Conservation (phyloP, 352 stramenopile genomes). For the Pseudoperonospora humuli region DNA sequence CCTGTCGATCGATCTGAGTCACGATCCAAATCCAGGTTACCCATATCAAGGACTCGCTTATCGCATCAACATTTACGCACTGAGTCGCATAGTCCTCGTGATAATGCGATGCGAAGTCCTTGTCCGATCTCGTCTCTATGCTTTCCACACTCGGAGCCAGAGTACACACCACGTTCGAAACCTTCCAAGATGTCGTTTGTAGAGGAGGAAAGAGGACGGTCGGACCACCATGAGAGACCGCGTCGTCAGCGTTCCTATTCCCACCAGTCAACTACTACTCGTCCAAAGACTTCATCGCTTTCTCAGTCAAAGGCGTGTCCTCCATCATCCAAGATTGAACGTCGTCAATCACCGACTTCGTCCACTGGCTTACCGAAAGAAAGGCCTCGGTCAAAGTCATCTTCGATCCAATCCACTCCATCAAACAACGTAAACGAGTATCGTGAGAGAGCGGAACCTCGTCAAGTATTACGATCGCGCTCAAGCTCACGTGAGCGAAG, state of each 20-base stretch:
- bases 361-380: conserved; percentile 2
- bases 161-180: conserved; percentile 9
- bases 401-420: conserved; percentile 1
- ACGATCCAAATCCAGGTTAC: not conserved
- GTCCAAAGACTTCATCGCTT: conserved; percentile 15
- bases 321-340: conserved; percentile 3
- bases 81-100: not conserved
- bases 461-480: not conserved
- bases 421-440: conserved; percentile 2
- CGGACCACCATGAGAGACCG: conserved; percentile 3
- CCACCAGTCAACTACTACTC: conserved; percentile 2
- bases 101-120: too few relatives aligned
- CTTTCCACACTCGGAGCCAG: not conserved
- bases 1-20: conserved; percentile 1
- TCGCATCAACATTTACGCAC: conserved; percentile 1
- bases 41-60: not conserved
- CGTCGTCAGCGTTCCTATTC: too few relatives aligned
- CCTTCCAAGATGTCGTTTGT: conserved; percentile 2
- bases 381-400: conserved; percentile 3
- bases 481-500: conserved; percentile 4
- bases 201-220: conserved; percentile 9
- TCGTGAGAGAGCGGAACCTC: not conserved
- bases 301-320: conserved; percentile 2
- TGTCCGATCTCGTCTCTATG: not conserved
- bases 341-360: conserved; percentile 2